Evolutionary conservation across 306 rosid genomes (phyloP), one percentile per base, ranked within the genome.

Genomic region (Psophocarpus tetragonolobus): DNA sequence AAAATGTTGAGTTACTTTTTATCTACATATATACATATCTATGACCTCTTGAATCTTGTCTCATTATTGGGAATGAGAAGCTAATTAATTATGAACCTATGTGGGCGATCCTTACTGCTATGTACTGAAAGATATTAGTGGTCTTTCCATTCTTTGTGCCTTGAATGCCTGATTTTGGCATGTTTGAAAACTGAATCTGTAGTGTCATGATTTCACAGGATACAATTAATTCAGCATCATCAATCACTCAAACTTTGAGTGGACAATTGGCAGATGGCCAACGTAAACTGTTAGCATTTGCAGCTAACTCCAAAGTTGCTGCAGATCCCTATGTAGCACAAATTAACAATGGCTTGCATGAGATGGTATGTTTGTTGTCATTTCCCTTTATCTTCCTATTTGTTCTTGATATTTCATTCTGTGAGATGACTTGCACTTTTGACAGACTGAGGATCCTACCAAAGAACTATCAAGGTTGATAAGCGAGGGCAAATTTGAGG

Each of bases 201-300:
- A 36, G 65, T 74, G 32, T 78, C 56, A 63, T 70, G 68, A 54
- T 70, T 79, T 57, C 50, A 23, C 87, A 90, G 95, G 95, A 90
- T 50, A 79, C 95, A 54, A 90, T 90, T 62, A 88, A 71, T 86
- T 90, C 95, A 11, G 95, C 90, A 60, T 86, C 95, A 47, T 72
- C 92, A 36, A 71, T 90, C 61, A 88, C 91, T 76, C 88, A 81
- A 81, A 88, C 87, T 21, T 81, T 90, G 84, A 90, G 90, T 50
- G 89, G 92, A 53, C 80, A 90, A 81, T 73, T 88, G 84, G 86
- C 90, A 56, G 95, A 90, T 5, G 91, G 90, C 74, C 89, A 88
- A 39, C 89, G 84, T 8, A 83, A 88, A 62, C 81, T 90, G 60
- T 51, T 88, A 66, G 90, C 70, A 68, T 69, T 88, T 33, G 95